Evolutionary conservation across 305 asterid genomes (phyloP).

Genomic region (Fraxinus sp.): DNA sequence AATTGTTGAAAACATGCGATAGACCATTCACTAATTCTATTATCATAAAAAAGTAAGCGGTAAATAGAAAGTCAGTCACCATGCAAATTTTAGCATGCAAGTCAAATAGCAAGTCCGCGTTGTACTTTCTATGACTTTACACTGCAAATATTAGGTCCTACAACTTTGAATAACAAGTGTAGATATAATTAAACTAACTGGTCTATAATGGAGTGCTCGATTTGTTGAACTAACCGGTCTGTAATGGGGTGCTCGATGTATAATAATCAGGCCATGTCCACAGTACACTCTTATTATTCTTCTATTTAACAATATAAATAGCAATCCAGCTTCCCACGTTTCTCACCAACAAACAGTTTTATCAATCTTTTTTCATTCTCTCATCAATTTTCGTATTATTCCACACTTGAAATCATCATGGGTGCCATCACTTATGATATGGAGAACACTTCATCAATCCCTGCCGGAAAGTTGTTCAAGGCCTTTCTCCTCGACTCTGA

Average conservation of each 20-base stretch:
- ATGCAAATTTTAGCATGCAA: no score
- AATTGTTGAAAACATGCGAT: no score
- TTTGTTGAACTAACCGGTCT: no score
- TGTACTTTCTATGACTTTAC: neutral
- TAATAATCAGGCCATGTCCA: no score
- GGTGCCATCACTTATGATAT: constrained; percentile 28
- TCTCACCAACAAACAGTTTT: neutral
- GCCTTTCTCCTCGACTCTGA: constrained; percentile 10
- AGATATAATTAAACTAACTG: neutral
- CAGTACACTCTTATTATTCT: neutral
- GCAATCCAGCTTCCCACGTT: neutral
- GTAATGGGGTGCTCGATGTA: neutral
- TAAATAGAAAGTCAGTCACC: neutral
- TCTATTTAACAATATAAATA: neutral
- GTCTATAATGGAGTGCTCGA: no score
- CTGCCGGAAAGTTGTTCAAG: constrained; percentile 26
- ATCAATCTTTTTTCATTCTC: neutral
- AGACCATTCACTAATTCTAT: neutral
- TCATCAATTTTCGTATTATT: neutral
- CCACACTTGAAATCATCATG: constrained; percentile 25
- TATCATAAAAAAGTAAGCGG: no score
- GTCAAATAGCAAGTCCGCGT: neutral
- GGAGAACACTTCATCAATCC: constrained; percentile 32
- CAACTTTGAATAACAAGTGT: neutral
- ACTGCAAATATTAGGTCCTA: neutral